Base-by-base conservation (phyloP, 306 rosid species). In the Cyclanthera cordifolia region DNA sequence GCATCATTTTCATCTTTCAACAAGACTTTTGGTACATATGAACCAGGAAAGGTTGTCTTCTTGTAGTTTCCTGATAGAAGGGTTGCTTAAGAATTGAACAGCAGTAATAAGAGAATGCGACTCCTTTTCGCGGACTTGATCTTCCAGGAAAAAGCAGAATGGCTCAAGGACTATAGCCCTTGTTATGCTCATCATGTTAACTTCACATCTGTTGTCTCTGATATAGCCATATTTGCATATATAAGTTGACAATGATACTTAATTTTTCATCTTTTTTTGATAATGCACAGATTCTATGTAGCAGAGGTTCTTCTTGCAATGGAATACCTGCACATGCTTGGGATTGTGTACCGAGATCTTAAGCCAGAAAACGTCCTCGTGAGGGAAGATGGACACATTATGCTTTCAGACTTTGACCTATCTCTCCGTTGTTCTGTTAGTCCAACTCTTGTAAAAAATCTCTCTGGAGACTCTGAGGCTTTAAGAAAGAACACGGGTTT, bases 291-390 rank as follows among this genome's bases (percentile, higher is more conserved):
- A 76, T 92, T 92, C 75, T 92, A 92, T 65, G 96, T 92, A 53
- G 98, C 96, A 41, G 98, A 92, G 83, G 95, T 92, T 66, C 84
- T 92, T 23, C 87, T 92, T 58, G 80, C 98, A 30, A 24, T 92
- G 83, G 98, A 92, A 73, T 92, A 92, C 79, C 91, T 92, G 53
- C 98, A 92, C 83, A 92, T 92, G 98, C 98, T 92, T 66, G 98
- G 98, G 74, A 92, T 92, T 76, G 95, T 92, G 64, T 92, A 92
- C 87, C 96, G 98, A n/a, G 98, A 92, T 75, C 95, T 92, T 27
- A 92, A 92, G 83, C 98, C 98, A 0, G 98, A 92, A 82, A 92
- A 92, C 72, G 93, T 92, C 25, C 93, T 92, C 25, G 98, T 92
- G 70, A 80, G 98, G 78, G 96, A 92, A 39, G 98, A 92, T 68